Evolutionary conservation across 257 asterid species (phyloP), one percentile per base, ranked within the genome.

Genomic region (Misopates orontium): DNA sequence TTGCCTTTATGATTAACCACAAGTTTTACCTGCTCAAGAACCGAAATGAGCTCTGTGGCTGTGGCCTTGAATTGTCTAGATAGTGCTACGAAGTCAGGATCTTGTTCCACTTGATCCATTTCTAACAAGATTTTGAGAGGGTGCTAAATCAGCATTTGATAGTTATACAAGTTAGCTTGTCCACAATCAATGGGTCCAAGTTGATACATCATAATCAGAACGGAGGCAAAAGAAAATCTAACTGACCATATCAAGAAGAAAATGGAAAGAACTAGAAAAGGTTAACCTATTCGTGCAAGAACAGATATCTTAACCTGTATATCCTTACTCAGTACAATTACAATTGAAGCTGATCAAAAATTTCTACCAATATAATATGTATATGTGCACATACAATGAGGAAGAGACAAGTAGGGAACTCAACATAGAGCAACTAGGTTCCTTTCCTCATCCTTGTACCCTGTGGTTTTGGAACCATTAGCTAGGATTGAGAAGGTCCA

Each of bases 51-150:
- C 83, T 94, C 99, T 81, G 74, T 84, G 15, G 99, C 97, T 36
- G 89, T 88, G 55, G 91, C 90, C 88, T 90, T 94, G 82, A 90
- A 94, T 73, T 94, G 97, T 76, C 95, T 89, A 64, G 99, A 88
- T 72, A 94, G 81, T 66, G 95, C 83, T 58, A 81, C 71, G 68
- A 94, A 94, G 67, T 94, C 97, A 58, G 96, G 95, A 62, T 94
- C 99, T 76, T 88, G 96, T 76, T 90, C 99, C 71, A 90, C 90
- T 77, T 85, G 94, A 60, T 88, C 96, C 95, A 94, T 86, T 85
- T 88, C 99, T 94, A 72, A 67, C 64, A 80, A 69, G 70, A 73
- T 61, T 72, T 23, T 70, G 58, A 28, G 64, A 71, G 57, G 32
- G 62, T 22, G 68, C 57, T 48, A 69, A 74, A 62, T 82, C 71